A percentile compares a stretch with the other conserved stretches of the same genome.
phyloP scores from a whole-genome alignment of 1,284 basidiomycete genomes.

The Coniferiporia weirii region DNA sequence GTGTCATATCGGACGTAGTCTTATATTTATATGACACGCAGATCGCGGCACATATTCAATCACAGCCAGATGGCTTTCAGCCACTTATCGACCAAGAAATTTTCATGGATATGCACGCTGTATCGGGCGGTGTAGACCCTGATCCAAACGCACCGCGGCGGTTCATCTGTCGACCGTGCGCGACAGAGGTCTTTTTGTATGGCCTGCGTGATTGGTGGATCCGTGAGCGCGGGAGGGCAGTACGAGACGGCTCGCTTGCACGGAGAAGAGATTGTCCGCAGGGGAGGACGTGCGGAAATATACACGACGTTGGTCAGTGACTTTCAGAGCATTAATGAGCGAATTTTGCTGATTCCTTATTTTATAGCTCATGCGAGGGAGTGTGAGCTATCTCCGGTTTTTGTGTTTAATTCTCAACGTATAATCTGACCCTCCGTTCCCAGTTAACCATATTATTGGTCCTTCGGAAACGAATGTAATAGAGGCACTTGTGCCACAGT shows the following conservation, averaged over 20 bases:
- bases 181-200: slow-evolving; percentile 65
- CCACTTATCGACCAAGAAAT: slow-evolving; percentile 62
- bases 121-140: slow-evolving; percentile 45
- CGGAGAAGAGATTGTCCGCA: slow-evolving; percentile 60
- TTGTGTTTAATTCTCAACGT: neutral
- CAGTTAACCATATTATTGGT: slow-evolving; percentile 16
- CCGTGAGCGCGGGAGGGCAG: slow-evolving; percentile 63
- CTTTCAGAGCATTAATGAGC: neutral
- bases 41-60: slow-evolving; percentile 57
- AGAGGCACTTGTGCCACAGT: neutral
- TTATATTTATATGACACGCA: slow-evolving; percentile 26
- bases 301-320: slow-evolving; percentile 58
- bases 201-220: slow-evolving; percentile 77
- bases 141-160: slow-evolving; percentile 49
- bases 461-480: neutral
- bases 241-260: slow-evolving; percentile 46
- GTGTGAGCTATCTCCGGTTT: slow-evolving; percentile 40
- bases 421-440: neutral
- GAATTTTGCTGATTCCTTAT: neutral
- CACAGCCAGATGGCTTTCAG: slow-evolving; percentile 55
- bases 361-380: slow-evolving; percentile 62
- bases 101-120: slow-evolving; percentile 59
- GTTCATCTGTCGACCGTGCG: slow-evolving; percentile 63
- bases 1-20: slow-evolving; percentile 3
- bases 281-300: slow-evolving; percentile 47